phyloP scores from a whole-genome alignment of 176 grass and related monocot genomes.

The Avena eriantha region DNA sequence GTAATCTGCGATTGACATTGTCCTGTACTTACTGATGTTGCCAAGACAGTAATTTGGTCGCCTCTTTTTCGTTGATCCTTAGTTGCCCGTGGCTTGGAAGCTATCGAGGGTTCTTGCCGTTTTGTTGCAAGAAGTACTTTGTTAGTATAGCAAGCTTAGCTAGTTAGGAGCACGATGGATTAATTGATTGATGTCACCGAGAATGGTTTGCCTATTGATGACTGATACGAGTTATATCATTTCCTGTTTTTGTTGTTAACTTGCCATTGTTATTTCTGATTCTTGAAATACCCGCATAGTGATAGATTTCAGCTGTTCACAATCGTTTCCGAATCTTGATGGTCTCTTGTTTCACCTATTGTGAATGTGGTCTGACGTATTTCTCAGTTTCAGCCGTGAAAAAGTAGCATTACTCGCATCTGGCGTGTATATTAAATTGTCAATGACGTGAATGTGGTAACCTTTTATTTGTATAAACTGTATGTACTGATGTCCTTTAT shows the following conservation, averaged over 20 bases:
- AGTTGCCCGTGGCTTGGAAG: not conserved
- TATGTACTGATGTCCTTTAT: not conserved
- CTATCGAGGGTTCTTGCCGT: not conserved
- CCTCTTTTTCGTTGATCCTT: not conserved
- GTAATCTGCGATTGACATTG: not conserved
- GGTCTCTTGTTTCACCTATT: not conserved
- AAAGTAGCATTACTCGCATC: not conserved
- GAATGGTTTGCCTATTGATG: not conserved
- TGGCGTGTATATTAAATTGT: not conserved
- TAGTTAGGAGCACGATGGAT: not conserved
- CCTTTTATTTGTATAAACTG: not conserved
- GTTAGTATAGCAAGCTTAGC: not conserved
- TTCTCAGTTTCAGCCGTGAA: not conserved
- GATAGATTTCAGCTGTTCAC: not conserved
- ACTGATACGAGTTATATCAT: not conserved
- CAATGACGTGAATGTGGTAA: not conserved
- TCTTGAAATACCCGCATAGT: conserved; percentile 6
- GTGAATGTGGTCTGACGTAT: not conserved
- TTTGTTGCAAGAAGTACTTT: not conserved
- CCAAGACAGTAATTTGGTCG: not conserved
- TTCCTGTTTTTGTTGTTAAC: not conserved
- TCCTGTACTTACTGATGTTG: not conserved
- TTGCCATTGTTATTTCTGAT: not conserved
- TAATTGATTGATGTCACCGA: not conserved
- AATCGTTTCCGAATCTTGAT: not conserved